Conservation (phyloP, 1,284 basidiomycete genomes). For the Mycena sp. region DNA sequence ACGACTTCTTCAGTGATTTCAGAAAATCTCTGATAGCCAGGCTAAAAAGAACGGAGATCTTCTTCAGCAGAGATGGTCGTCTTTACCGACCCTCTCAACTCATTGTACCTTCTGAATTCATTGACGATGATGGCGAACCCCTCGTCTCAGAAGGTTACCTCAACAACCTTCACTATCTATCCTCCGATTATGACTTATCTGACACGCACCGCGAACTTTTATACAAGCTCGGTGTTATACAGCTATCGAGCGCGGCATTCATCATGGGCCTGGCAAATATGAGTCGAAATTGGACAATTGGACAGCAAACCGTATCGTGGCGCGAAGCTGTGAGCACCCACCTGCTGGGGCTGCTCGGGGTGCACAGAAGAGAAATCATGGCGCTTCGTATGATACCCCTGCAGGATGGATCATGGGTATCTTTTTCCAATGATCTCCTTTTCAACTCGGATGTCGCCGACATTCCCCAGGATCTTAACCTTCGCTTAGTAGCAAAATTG, state of each 20-base stretch:
- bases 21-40: background rate
- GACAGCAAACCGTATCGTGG: background rate
- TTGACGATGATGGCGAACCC: background rate
- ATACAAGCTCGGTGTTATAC: background rate
- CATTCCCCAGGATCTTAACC: background rate
- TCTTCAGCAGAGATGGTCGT: background rate
- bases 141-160: background rate
- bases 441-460: slow-evolving; percentile 2
- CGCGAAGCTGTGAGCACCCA: background rate
- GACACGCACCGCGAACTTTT: background rate
- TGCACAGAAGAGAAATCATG: background rate
- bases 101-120: background rate
- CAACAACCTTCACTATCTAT: background rate
- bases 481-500: background rate
- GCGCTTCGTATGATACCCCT: background rate
- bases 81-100: background rate
- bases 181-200: background rate
- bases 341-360: background rate
- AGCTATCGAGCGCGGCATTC: background rate
- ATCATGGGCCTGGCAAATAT: background rate
- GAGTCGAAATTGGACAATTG: background rate
- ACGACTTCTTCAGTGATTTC: background rate
- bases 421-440: background rate
- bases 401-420: slow-evolving; percentile 1
- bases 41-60: background rate